A percentile compares a stretch with the other conserved stretches of the same genome.
phyloP scores from a whole-genome alignment of 768 basidiomycete genomes.

The Trametes villosa region DNA sequence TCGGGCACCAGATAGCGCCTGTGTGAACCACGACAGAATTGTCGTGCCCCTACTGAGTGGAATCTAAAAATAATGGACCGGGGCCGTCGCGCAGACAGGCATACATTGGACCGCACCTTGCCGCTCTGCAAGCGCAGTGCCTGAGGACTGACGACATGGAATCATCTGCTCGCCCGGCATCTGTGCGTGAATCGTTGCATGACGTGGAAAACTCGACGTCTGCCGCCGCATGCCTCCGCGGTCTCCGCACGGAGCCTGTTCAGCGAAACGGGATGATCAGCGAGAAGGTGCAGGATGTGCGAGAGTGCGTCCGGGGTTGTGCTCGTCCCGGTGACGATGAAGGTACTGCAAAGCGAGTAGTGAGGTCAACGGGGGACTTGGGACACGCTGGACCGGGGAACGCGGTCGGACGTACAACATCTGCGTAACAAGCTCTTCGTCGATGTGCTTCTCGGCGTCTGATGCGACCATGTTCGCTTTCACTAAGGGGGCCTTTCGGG shows the following conservation, averaged over 20 bases:
- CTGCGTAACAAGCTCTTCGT: slow-evolving; percentile 19
- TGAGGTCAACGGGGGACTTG: background rate
- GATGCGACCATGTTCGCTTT: slow-evolving; percentile 21
- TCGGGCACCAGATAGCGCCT: no score
- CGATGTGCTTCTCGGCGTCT: slow-evolving; percentile 11
- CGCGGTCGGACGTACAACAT: slow-evolving; percentile 19
- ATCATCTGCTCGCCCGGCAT: no score
- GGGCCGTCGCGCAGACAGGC: no score
- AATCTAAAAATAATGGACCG: no score
- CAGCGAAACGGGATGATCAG: slow-evolving; percentile 38
- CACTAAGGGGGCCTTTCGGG: slow-evolving; percentile 14
- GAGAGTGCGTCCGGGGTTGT: slow-evolving; percentile 28
- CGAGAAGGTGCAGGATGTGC: slow-evolving; percentile 21
- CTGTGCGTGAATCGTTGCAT: no score
- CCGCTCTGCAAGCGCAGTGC: no score
- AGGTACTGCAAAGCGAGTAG: slow-evolving; percentile 11
- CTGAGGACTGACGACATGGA: no score
- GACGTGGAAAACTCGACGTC: slow-evolving; percentile 39
- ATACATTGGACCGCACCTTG: no score
- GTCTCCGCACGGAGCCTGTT: slow-evolving; percentile 28
- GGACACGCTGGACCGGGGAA: no score
- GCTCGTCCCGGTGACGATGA: slow-evolving; percentile 27
- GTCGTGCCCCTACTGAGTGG: no score
- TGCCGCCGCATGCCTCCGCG: background rate
- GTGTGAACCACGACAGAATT: no score